phyloP scores from a whole-genome alignment of 2,329 filamentous ascomycete species.

The Pyricularia grisea region DNA sequence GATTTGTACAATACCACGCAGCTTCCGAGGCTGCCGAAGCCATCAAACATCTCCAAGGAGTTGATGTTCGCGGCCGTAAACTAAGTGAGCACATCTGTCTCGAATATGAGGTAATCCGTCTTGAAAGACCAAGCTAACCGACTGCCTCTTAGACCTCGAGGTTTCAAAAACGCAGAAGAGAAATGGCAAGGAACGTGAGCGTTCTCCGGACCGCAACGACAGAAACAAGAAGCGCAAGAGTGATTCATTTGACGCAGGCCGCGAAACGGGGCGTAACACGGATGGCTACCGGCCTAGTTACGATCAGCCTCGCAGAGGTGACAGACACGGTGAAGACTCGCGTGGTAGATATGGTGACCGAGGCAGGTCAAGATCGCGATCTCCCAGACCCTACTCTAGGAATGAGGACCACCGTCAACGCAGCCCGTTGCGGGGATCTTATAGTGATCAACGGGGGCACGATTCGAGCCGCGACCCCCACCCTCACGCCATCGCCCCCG shows the following conservation, averaged over 20 bases:
- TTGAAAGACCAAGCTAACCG: not conserved
- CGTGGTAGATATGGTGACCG: not conserved
- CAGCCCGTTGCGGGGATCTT: not conserved
- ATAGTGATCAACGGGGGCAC: not conserved
- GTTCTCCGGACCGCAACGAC: conserved; percentile 45
- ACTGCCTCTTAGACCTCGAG: conserved; percentile 60
- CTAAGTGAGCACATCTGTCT: conserved; percentile 61
- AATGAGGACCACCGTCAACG: conserved; percentile 2
- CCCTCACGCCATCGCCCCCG: conserved; percentile 57
- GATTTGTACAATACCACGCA: conserved; percentile 89
- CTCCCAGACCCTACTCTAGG: not conserved
- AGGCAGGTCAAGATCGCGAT: conserved; percentile 3
- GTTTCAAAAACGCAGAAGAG: conserved; percentile 81
- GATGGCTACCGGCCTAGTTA: conserved; percentile 4
- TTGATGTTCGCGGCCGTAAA: conserved; percentile 76
- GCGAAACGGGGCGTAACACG: not conserved
- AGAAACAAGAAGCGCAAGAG: conserved; percentile 35
- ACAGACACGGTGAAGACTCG: not conserved
- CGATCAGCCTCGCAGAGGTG: not conserved
- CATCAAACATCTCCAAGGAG: conserved; percentile 69
- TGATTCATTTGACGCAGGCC: conserved; percentile 20
- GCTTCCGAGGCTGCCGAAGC: conserved; percentile 64
- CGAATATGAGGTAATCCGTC: not conserved
- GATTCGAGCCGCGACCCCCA: not conserved
- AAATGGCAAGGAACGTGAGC: conserved; percentile 37